Conservation (phyloP, 129 eudicot genomes). For the Glebionis coronaria region DNA sequence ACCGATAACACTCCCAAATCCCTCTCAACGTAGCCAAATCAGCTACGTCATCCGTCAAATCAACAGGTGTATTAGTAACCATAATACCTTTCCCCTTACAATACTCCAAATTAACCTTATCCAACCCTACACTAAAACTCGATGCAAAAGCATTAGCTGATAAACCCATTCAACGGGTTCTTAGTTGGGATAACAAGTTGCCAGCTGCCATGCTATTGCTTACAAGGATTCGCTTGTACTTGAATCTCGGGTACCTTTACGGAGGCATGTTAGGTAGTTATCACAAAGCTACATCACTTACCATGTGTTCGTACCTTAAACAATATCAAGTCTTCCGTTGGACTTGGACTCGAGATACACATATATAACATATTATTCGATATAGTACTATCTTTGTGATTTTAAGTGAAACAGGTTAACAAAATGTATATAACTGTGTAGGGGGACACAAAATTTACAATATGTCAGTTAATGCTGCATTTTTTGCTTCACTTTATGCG, state of each 20-base stretch:
- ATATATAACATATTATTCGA: neutral
- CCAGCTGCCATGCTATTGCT: conserved; percentile 67
- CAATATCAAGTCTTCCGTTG: conserved; percentile 50
- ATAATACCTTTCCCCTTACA: too few relatives aligned
- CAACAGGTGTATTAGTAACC: too few relatives aligned
- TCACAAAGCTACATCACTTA: too few relatives aligned
- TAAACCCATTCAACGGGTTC: conserved; percentile 51
- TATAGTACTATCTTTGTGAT: too few relatives aligned
- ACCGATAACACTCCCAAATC: too few relatives aligned
- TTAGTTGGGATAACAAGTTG: conserved; percentile 98
- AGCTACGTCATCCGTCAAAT: too few relatives aligned
- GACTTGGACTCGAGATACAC: conserved; percentile 65
- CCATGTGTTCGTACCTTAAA: conserved; percentile 77
- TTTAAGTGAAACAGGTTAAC: too few relatives aligned
- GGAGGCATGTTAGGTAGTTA: conserved; percentile 57
- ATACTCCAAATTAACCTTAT: too few relatives aligned
- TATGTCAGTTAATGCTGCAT: conserved; percentile 78
- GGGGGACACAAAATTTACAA: too few relatives aligned
- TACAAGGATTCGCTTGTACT: conserved; percentile 65
- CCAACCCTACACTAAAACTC: conserved; percentile 37
- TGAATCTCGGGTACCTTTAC: conserved; percentile 90
- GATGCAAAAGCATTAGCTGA: conserved; percentile 47
- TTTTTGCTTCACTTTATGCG: conserved; percentile 63
- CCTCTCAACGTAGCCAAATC: too few relatives aligned
- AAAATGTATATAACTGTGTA: too few relatives aligned